Percentiles rank a stretch among this genome's conserved stretches.
These are phyloP conservation scores for Obelidium mucronatum DNA, from an alignment of 192 early-diverging fungal species.

Conservation along the genomic window DNA sequence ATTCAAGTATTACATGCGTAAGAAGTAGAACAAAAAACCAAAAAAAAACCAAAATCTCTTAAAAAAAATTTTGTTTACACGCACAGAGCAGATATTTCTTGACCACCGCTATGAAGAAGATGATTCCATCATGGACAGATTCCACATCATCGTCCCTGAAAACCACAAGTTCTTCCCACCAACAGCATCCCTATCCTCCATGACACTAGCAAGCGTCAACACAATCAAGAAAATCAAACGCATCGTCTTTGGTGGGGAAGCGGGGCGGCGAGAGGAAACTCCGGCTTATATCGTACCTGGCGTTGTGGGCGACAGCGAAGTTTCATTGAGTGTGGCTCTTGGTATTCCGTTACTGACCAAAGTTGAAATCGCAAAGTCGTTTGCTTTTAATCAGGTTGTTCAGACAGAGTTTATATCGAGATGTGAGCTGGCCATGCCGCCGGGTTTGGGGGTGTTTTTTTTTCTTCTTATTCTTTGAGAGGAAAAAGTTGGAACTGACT, in stretches of 20 bases:
- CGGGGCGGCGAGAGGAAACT: background rate
- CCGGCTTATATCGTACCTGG: conserved; percentile 35
- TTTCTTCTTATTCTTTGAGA: too few relatives aligned
- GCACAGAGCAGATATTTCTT: background rate
- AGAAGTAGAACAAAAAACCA: background rate
- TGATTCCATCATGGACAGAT: background rate
- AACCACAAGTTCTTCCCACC: background rate
- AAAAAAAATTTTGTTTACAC: background rate
- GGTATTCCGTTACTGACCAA: conserved; percentile 9
- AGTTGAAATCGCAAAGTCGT: background rate
- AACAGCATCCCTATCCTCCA: background rate
- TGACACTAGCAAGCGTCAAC: conserved; percentile 9
- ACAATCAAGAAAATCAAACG: conserved; percentile 4
- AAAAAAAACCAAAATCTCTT: background rate
- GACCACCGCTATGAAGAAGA: background rate
- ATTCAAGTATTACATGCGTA: conserved; percentile 2
- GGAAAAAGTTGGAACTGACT: too few relatives aligned
- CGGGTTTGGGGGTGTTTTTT: background rate
- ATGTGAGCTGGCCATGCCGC: background rate
- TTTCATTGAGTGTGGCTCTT: conserved; percentile 20
- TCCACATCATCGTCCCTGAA: conserved; percentile 25
- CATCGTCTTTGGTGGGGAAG: background rate
- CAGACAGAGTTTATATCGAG: conserved; percentile 17
- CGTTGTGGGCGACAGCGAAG: conserved; percentile 13
- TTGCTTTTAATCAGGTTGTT: conserved; percentile 1